Conservation (phyloP, 2,329 filamentous ascomycete species). For the Microascus cirrosus region DNA sequence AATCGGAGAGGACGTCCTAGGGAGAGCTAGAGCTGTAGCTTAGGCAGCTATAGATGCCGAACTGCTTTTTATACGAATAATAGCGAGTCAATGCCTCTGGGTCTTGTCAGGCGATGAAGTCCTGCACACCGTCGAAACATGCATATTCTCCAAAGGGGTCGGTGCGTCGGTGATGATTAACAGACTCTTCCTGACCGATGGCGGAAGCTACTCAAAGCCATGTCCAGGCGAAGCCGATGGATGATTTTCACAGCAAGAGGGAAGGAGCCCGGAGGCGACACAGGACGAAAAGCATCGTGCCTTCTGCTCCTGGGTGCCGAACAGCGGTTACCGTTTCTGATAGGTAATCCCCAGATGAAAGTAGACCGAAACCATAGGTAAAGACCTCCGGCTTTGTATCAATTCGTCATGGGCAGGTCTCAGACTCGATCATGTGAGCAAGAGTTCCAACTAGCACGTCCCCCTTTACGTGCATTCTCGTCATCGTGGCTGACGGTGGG, state of each 20-base stretch:
- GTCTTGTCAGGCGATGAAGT: too few relatives aligned
- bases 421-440: background rate
- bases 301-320: background rate
- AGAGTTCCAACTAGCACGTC: background rate
- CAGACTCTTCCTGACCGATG: too few relatives aligned
- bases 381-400: too few relatives aligned
- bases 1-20: too few relatives aligned
- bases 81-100: too few relatives aligned
- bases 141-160: too few relatives aligned
- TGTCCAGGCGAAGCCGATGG: background rate
- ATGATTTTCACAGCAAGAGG: background rate
- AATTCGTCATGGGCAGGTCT: background rate
- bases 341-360: background rate
- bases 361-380: background rate
- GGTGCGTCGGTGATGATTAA: too few relatives aligned
- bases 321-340: background rate
- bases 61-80: too few relatives aligned
- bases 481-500: too few relatives aligned
- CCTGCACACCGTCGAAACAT: too few relatives aligned
- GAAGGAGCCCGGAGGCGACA: background rate
- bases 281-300: background rate
- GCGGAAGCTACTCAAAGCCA: background rate
- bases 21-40: too few relatives aligned
- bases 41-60: too few relatives aligned
- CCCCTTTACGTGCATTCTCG: background rate